These are phyloP conservation scores for Fusarium torulosum DNA, from an alignment of 2,329 filamentous ascomycete genomes.

Conservation along the genomic window DNA sequence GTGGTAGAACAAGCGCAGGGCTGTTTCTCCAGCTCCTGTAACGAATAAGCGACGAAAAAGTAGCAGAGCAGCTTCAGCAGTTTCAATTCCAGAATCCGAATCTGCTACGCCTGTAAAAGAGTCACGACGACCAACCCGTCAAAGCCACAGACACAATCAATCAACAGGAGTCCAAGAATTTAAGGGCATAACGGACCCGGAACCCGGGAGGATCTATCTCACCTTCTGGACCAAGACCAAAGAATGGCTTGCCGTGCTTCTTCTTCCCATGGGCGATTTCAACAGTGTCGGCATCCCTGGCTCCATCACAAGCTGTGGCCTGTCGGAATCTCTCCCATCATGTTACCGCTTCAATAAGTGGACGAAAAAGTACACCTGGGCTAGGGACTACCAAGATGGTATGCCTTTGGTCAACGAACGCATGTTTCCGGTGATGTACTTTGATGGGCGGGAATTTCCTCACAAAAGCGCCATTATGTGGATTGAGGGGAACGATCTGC, in stretches of 20 bases:
- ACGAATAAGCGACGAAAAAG: not conserved
- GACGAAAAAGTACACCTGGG: conserved; percentile 7
- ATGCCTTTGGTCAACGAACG: conserved; percentile 19
- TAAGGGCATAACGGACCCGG: conserved; percentile 3
- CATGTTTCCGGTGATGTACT: conserved; percentile 40
- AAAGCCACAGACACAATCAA: not conserved
- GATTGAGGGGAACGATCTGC: conserved; percentile 34
- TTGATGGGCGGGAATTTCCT: conserved; percentile 39
- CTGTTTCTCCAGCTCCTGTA: not conserved
- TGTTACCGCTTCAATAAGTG: conserved; percentile 7
- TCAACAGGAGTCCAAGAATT: not conserved
- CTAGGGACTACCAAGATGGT: conserved; percentile 20
- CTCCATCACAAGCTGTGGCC: conserved; percentile 1
- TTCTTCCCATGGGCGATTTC: conserved; percentile 15
- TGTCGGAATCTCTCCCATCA: not conserved
- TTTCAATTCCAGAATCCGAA: not conserved
- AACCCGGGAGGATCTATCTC: conserved; percentile 11
- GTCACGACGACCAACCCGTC: not conserved
- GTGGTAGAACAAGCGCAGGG: not conserved
- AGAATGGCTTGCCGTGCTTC: conserved; percentile 20
- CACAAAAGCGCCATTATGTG: conserved; percentile 37
- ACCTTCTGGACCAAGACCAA: conserved; percentile 18
- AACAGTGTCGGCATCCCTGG: conserved; percentile 8
- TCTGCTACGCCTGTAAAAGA: not conserved
- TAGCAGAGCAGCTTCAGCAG: not conserved